Percentiles rank a stretch among this genome's conserved stretches.
Evolutionary conservation across 2,329 filamentous ascomycete species (phyloP).

Genomic region (Pseudocercospora eumusae): DNA sequence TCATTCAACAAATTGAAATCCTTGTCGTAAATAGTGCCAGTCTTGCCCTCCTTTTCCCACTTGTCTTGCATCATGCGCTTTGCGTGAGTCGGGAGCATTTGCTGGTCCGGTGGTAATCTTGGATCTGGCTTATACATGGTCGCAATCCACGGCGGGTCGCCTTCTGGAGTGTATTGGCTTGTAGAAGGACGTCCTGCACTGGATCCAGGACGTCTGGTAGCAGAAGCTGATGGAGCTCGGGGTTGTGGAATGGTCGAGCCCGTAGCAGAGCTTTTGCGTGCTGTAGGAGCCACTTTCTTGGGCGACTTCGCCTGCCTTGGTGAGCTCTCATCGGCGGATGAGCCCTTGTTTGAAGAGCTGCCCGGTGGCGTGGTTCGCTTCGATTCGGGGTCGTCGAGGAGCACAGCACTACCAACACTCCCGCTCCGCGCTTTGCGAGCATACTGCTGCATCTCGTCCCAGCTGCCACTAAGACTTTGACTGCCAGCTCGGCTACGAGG

Average conservation of each 20-base stretch:
- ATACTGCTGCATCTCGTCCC: conserved; percentile 43
- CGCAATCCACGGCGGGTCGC: conserved; percentile 92
- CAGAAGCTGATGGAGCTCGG: conserved; percentile 25
- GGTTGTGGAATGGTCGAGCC: conserved; percentile 22
- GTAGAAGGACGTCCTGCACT: conserved; percentile 52
- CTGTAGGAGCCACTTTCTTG: conserved; percentile 40
- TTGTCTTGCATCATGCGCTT: conserved; percentile 88
- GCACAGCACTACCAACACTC: conserved; percentile 58
- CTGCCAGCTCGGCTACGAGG: conserved; percentile 61
- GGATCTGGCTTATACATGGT: conserved; percentile 96
- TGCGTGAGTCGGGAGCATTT: conserved; percentile 91
- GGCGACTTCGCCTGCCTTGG: conserved; percentile 47
- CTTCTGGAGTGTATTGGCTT: conserved; percentile 72
- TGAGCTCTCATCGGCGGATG: conserved; percentile 30
- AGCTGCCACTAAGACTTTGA: conserved; percentile 58
- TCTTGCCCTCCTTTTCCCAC: conserved; percentile 89
- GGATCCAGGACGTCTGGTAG: conserved; percentile 28
- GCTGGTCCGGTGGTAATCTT: conserved; percentile 88
- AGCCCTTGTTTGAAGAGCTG: conserved; percentile 29
- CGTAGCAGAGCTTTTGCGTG: conserved; percentile 20
- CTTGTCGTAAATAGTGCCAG: conserved; percentile 80
- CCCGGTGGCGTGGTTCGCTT: conserved; percentile 44
- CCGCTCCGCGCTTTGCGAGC: conserved; percentile 65
- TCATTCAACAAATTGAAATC: conserved; percentile 79
- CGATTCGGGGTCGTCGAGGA: conserved; percentile 53